phyloP scores from a whole-genome alignment of 257 asterid genomes.

The Solanum habrochaites region DNA sequence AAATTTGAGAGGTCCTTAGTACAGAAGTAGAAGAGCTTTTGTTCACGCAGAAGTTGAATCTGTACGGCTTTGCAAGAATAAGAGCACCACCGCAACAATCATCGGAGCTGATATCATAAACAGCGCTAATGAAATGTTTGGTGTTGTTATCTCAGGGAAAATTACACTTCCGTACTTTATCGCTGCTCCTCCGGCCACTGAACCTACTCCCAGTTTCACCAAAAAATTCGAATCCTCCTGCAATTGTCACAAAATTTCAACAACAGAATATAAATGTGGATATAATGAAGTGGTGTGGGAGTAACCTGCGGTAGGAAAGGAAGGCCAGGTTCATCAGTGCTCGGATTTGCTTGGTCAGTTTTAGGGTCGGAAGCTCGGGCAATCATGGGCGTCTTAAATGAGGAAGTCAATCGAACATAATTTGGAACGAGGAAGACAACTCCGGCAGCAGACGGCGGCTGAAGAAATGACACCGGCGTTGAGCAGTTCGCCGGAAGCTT shows the following conservation, averaged over 20 bases:
- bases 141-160: constrained; percentile 41
- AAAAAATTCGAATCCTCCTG: constrained; percentile 47
- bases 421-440: neutral
- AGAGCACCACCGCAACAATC: constrained; percentile 21
- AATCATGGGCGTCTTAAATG: neutral
- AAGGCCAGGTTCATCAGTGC: neutral
- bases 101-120: constrained; percentile 40
- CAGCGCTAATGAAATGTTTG: constrained; percentile 35
- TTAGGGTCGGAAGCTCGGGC: constrained; percentile 13
- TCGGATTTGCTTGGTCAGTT: constrained; percentile 2
- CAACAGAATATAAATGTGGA: neutral
- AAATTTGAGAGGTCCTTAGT: neutral
- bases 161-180: constrained; percentile 54
- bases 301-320: constrained; percentile 18
- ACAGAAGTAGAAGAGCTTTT: neutral
- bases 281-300: neutral
- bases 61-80: constrained; percentile 35
- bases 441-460: neutral
- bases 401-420: neutral
- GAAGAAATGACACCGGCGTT: neutral
- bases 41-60: neutral
- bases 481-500: neutral
- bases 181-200: constrained; percentile 53
- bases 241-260: neutral
- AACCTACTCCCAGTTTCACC: constrained; percentile 47